Conservation (phyloP, 2,329 filamentous ascomycete genomes). For the Aspergillus unguis region DNA sequence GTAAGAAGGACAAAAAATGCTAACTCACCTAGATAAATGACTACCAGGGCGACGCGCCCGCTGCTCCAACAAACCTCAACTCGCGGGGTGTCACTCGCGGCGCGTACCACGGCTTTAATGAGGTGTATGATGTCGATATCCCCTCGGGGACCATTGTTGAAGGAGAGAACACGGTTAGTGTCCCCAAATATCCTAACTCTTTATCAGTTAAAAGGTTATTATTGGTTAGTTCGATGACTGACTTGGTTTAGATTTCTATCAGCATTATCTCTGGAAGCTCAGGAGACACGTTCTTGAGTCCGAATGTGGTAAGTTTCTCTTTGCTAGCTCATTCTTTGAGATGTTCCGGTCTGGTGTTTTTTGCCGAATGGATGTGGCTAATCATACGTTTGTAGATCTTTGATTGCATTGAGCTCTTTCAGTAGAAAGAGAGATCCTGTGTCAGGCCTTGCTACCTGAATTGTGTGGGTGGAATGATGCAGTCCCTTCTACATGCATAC, state of each 20-base stretch:
- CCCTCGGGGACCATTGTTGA: conserved; percentile 57
- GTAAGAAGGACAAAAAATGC: neutral
- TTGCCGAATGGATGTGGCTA: neutral
- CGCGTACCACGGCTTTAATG: conserved; percentile 61
- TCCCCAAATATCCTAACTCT: neutral
- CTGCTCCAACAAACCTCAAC: conserved; percentile 61
- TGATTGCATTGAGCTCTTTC: conserved; percentile 32
- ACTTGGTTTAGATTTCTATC: conserved; percentile 50
- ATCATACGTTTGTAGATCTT: conserved; percentile 22
- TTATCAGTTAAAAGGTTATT: too few relatives aligned
- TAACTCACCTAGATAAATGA: conserved; percentile 47
- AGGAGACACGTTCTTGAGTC: conserved; percentile 54
- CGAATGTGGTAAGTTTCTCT: conserved; percentile 46
- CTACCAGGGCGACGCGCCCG: conserved; percentile 49
- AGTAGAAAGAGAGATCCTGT: conserved; percentile 10
- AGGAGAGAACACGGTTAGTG: conserved; percentile 56
- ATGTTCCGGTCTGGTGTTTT: neutral
- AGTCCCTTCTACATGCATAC: too few relatives aligned
- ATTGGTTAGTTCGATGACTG: neutral
- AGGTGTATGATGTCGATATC: conserved; percentile 62
- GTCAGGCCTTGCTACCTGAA: too few relatives aligned
- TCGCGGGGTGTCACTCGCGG: conserved; percentile 64
- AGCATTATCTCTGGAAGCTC: conserved; percentile 57
- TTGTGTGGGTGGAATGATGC: too few relatives aligned
- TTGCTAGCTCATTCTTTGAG: neutral